Evolutionary conservation across 2,329 filamentous ascomycete genomes (phyloP).

Genomic region (Phyllachora maydis): DNA sequence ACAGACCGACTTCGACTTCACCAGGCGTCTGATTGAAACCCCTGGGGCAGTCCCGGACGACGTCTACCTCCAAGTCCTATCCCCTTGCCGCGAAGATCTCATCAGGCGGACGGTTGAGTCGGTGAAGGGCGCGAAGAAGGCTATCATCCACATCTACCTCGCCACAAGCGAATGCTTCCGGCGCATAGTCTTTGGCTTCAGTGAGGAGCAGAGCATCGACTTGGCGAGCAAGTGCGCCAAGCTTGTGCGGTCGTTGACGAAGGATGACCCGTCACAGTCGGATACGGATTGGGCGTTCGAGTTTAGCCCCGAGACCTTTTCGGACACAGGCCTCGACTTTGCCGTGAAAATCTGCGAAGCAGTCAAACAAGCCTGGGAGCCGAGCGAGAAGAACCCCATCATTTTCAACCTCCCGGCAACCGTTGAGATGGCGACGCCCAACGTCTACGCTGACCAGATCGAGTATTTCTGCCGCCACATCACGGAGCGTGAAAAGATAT

Average conservation of each 20-base stretch:
- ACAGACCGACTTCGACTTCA: conserved; percentile 93
- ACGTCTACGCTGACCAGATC: conserved; percentile 89
- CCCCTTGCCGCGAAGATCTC: conserved; percentile 78
- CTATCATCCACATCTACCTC: conserved; percentile 86
- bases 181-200: conserved; percentile 72
- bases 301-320: conserved; percentile 78
- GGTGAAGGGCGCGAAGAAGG: conserved; percentile 76
- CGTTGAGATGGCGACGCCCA: conserved; percentile 85
- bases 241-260: conserved; percentile 76
- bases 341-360: conserved; percentile 72
- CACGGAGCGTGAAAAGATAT: conserved; percentile 65
- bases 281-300: conserved; percentile 57
- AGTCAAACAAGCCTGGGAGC: conserved; percentile 85
- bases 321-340: conserved; percentile 71
- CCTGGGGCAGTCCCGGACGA: conserved; percentile 70
- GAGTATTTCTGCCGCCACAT: conserved; percentile 88
- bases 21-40: conserved; percentile 65
- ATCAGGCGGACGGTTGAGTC: conserved; percentile 81
- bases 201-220: conserved; percentile 60
- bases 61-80: conserved; percentile 80
- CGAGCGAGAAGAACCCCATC: conserved; percentile 57
- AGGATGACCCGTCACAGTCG: conserved; percentile 40
- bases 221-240: conserved; percentile 73
- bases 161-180: conserved; percentile 94
- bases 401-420: conserved; percentile 97